Evolutionary conservation across 2,329 filamentous ascomycete genomes (phyloP).

Genomic region (Cercospora sojina): DNA sequence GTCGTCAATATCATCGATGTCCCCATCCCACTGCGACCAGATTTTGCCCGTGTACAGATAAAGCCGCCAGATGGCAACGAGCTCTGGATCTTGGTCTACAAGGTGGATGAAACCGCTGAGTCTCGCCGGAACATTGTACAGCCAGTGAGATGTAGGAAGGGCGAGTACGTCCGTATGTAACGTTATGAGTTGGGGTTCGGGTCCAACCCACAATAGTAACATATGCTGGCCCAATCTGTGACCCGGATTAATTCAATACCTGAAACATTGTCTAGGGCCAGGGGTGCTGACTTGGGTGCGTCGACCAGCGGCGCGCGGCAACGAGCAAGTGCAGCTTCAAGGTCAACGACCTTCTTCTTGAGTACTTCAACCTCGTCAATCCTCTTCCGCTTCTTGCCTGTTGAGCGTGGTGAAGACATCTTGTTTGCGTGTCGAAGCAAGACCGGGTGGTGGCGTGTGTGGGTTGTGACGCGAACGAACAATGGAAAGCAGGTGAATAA

Average conservation of each 20-base stretch:
- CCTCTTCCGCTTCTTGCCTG: neutral
- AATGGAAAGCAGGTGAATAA: neutral
- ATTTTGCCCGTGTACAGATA: conserved; percentile 30
- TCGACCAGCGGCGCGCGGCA: neutral
- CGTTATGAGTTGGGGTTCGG: conserved; percentile 9
- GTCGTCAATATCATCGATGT: conserved; percentile 16
- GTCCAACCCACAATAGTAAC: conserved; percentile 25
- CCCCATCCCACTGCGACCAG: conserved; percentile 12
- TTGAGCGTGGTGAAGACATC: neutral
- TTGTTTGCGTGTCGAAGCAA: neutral
- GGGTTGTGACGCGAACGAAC: neutral
- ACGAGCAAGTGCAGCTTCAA: neutral
- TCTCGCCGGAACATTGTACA: conserved; percentile 8
- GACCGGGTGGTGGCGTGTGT: neutral
- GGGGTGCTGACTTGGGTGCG: neutral
- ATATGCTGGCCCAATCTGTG: conserved; percentile 25
- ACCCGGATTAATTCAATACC: neutral
- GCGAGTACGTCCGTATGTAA: conserved; percentile 24
- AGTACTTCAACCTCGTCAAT: neutral
- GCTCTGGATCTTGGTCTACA: conserved; percentile 14
- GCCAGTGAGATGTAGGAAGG: conserved; percentile 2
- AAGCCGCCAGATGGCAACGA: conserved; percentile 26
- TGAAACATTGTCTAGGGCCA: neutral
- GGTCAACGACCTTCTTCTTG: neutral
- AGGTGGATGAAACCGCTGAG: conserved; percentile 15